phyloP scores from a whole-genome alignment of 345 rosid species.

The Firmiana major region DNA sequence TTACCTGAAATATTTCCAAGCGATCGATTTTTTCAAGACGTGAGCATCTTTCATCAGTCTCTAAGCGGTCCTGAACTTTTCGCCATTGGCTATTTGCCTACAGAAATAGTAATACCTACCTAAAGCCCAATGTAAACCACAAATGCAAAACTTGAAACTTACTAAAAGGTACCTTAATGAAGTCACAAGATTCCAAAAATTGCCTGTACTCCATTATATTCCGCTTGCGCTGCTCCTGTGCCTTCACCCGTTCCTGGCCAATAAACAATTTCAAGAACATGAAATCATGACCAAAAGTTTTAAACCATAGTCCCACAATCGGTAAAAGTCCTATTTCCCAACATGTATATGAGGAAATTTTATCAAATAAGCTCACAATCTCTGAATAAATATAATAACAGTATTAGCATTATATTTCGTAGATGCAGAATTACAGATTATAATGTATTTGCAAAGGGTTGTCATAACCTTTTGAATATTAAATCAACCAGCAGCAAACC shows the following conservation, averaged over 20 bases:
- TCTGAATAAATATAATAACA: neutral
- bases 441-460: neutral
- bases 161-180: conserved; percentile 64
- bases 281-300: neutral
- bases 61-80: conserved; percentile 90
- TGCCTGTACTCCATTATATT: conserved; percentile 64
- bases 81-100: conserved; percentile 97
- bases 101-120: neutral
- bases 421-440: neutral
- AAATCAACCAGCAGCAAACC: neutral
- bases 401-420: neutral
- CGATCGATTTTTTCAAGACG: conserved; percentile 89
- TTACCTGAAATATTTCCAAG: conserved; percentile 84
- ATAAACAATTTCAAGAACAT: neutral
- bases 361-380: neutral
- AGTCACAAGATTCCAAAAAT: conserved; percentile 83
- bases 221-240: conserved; percentile 70
- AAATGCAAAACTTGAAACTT: conserved; percentile 17
- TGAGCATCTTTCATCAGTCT: conserved; percentile 85
- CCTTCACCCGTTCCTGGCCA: conserved; percentile 66
- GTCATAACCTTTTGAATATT: neutral
- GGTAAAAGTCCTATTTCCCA: neutral
- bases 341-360: neutral
- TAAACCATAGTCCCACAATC: neutral
- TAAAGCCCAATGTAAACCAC: neutral